Base-by-base conservation (phyloP, 2,329 filamentous ascomycete species). In the Daldinia sp. region DNA sequence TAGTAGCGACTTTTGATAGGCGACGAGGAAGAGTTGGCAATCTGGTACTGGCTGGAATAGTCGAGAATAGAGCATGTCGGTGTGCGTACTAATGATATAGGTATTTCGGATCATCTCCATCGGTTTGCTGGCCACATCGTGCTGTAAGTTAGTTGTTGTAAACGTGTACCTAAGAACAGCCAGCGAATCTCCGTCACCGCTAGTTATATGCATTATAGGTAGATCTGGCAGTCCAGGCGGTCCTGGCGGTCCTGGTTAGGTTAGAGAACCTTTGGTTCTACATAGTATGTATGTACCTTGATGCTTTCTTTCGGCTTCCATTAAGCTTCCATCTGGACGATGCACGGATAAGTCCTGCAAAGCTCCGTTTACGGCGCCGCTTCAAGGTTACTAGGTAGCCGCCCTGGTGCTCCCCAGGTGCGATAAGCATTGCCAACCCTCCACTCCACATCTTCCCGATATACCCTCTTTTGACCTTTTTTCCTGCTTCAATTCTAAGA, bases 321-420 rank as follows among this genome's bases (percentile, higher is more conserved):
- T 61, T 64, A 52, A n/a, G 51, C 59, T 56, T 47, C 54, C 43
- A n/a, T n/a, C n/a, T n/a, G n/a, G 54, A 54, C 48, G 56, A 63
- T 63, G 58, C 64, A 49, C 49, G 30, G 43, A 19, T 9, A 52
- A 32, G 55, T 45, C 30, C 60, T 51, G 54, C 49, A 51, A 59
- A 56, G 27, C 64, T 67, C 64, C 64, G 64, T 32, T 67, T 56
- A 58, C 64, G 61, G 61, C 57, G 35, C 45, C n/a, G n/a, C 15
- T 6, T 23, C 47, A 48, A 34, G 41, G 32, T 21, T 63, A 19
- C 49, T 57, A 61, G 21, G n/a, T n/a, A n/a, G n/a, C n/a, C n/a
- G n/a, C n/a, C n/a, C n/a, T n/a, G n/a, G n/a, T n/a, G n/a, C n/a
- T n/a, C n/a, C n/a, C n/a, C n/a, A n/a, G n/a, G 17, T 56, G 45